phyloP scores from a whole-genome alignment of 306 rosid genomes.

The Oemleria cerasiformis region DNA sequence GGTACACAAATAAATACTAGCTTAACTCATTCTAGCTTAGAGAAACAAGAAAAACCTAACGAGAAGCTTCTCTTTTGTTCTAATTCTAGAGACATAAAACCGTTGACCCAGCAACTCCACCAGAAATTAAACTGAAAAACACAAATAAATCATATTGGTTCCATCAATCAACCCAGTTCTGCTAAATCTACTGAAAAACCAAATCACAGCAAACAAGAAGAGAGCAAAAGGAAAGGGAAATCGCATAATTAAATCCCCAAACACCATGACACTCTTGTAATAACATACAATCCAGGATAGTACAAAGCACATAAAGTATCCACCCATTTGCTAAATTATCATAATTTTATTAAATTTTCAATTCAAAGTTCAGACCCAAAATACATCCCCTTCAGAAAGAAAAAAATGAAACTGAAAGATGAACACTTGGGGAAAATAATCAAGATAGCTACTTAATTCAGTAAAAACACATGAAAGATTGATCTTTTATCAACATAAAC shows the following conservation, averaged over 20 bases:
- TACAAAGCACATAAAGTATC: not conserved
- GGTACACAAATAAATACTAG: not conserved
- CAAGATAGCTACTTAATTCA: not conserved
- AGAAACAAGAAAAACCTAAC: not conserved
- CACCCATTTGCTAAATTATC: not conserved
- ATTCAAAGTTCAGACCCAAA: not conserved
- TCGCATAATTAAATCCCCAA: not conserved
- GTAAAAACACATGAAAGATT: not conserved
- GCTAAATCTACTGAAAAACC: not conserved
- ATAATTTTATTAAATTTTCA: not conserved
- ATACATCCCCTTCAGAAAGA: not conserved
- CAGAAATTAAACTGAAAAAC: not conserved
- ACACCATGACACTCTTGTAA: constrained; percentile 1
- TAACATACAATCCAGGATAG: not conserved
- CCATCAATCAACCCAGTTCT: not conserved
- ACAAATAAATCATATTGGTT: not conserved
- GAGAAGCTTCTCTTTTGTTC: not conserved
- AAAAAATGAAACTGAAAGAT: not conserved
- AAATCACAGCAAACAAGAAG: not conserved
- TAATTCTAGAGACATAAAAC: not conserved
- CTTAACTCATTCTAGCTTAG: not conserved
- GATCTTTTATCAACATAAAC: not conserved
- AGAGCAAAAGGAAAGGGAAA: not conserved
- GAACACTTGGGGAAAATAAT: not conserved
- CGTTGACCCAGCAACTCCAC: constrained; percentile 1